Conservation (phyloP, 164 flowering plant species). For the Buxus sempervirens region DNA sequence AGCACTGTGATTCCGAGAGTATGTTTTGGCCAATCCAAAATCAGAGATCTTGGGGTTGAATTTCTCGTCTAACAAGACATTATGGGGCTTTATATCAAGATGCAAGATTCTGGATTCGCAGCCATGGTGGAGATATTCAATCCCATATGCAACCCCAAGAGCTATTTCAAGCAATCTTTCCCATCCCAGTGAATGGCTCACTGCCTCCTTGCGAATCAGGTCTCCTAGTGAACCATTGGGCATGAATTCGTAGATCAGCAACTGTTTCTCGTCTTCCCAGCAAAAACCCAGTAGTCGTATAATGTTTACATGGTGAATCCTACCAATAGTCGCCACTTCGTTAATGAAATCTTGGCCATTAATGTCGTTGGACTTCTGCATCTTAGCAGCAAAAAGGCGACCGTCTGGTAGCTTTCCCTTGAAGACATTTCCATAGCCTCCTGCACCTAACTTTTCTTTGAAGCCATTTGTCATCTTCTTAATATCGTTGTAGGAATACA, state of each 20-base stretch:
- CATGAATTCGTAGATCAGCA: constrained; percentile 20
- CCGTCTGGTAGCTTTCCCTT: constrained; percentile 20
- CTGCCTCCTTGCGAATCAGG: constrained; percentile 3
- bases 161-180: constrained; percentile 15
- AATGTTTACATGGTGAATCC: constrained; percentile 22
- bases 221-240: constrained; percentile 23
- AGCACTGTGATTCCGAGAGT: constrained; percentile 5
- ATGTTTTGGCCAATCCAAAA: constrained; percentile 25
- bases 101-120: constrained; percentile 21
- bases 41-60: constrained; percentile 26
- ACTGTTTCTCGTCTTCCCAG: constrained; percentile 10
- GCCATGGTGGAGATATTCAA: constrained; percentile 20
- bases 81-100: constrained; percentile 26
- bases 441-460: constrained; percentile 16
- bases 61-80: constrained; percentile 20
- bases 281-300: constrained; percentile 22
- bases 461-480: constrained; percentile 13
- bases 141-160: constrained; percentile 17
- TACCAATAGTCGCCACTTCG: constrained; percentile 20
- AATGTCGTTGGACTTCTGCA: constrained; percentile 8
- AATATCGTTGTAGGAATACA: constrained; percentile 13
- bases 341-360: constrained; percentile 19
- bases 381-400: constrained; percentile 17
- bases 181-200: constrained; percentile 7
- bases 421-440: constrained; percentile 22